Conservation (phyloP, 2,329 filamentous ascomycete species). For the Colletotrichum zoysiae region DNA sequence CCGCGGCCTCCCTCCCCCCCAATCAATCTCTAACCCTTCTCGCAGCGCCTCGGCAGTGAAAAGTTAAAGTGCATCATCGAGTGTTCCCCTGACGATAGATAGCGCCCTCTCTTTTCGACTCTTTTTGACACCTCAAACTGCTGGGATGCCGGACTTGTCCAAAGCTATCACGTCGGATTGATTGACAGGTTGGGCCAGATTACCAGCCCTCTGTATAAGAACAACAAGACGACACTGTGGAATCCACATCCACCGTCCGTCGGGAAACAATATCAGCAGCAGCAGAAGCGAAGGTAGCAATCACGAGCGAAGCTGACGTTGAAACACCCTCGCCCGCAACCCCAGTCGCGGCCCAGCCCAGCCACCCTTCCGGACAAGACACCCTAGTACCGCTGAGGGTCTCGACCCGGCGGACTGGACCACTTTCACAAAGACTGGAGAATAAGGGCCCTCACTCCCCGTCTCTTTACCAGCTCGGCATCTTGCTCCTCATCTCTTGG, state of each 20-base stretch:
- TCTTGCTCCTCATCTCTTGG: not conserved
- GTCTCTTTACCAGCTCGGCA: constrained; percentile 7
- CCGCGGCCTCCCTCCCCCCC: not conserved
- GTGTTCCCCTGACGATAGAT: not conserved
- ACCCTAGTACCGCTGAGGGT: constrained; percentile 9
- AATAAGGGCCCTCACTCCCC: constrained; percentile 22
- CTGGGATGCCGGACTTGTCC: constrained; percentile 15
- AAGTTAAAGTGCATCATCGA: not conserved
- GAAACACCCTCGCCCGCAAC: constrained; percentile 37
- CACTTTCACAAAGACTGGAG: constrained; percentile 24
- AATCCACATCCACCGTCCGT: not conserved
- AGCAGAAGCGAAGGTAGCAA: not conserved
- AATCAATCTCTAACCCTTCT: constrained; percentile 8
- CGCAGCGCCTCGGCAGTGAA: not conserved
- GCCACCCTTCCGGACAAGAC: constrained; percentile 6
- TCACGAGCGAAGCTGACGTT: constrained; percentile 25
- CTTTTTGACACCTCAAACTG: not conserved
- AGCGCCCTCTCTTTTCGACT: not conserved
- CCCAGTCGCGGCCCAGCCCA: constrained; percentile 21
- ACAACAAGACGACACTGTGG: not conserved
- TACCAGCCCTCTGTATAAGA: not conserved
- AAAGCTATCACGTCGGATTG: constrained; percentile 8
- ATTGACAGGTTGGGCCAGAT: not conserved
- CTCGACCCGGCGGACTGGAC: constrained; percentile 16
- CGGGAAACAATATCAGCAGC: not conserved